A percentile compares a stretch with the other conserved stretches of the same genome.
These are phyloP conservation scores for Yamadazyma tumulicola DNA, from an alignment of 805 yeast species.

Conservation along the genomic window DNA sequence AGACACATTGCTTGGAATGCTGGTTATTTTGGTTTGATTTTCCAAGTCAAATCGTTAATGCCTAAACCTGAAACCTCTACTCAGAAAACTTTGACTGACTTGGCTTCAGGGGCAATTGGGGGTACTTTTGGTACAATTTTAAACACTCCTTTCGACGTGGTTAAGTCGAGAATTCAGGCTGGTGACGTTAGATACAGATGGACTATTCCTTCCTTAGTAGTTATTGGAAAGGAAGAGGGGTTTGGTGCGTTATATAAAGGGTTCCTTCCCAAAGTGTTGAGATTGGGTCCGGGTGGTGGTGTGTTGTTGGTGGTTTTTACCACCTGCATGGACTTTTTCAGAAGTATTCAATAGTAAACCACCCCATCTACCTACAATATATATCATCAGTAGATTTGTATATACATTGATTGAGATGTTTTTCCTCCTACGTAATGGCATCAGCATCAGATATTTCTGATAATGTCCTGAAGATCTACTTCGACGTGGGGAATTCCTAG, in stretches of 20 bases:
- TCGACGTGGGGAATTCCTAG: slow-evolving; percentile 4
- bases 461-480: slow-evolving; percentile 8
- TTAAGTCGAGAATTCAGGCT: slow-evolving; percentile 95
- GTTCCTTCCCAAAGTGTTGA: slow-evolving; percentile 91
- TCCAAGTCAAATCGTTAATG: slow-evolving; percentile 74
- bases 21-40: slow-evolving; percentile 94
- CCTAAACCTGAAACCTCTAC: slow-evolving; percentile 72
- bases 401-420: too few species aligned
- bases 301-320: slow-evolving; percentile 95
- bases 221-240: slow-evolving; percentile 88
- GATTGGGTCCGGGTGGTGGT: slow-evolving; percentile 99
- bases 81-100: slow-evolving; percentile 80
- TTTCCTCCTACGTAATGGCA: too few species aligned
- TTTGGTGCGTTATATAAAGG: slow-evolving; percentile 90
- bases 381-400: too few species aligned
- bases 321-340: slow-evolving; percentile 89
- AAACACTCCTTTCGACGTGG: slow-evolving; percentile 97
- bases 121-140: slow-evolving; percentile 95
- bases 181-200: slow-evolving; percentile 86
- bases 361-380: too few species aligned
- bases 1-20: slow-evolving; percentile 97
- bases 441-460: slow-evolving; percentile 2
- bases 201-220: slow-evolving; percentile 76
- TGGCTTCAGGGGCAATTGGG: slow-evolving; percentile 92
- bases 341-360: slow-evolving; percentile 38